Conservation (phyloP, 1,139 yeast genomes). For the Suhomyces terraborum region DNA sequence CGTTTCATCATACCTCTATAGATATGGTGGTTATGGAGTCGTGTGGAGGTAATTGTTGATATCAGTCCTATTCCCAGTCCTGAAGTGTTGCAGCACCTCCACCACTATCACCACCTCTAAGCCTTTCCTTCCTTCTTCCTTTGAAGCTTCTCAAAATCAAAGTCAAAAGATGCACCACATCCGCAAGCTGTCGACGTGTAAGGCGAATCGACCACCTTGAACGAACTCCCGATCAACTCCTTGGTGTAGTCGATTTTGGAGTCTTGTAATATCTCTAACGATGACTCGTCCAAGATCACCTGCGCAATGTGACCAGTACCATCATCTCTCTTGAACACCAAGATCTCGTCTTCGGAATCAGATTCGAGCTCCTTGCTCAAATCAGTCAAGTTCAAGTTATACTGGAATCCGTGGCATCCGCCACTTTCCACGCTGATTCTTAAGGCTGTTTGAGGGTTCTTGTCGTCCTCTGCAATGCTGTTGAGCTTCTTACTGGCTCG, state of each 20-base stretch:
- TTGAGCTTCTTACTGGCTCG: conserved; percentile 54
- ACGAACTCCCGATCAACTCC: conserved; percentile 92
- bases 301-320: conserved; percentile 43
- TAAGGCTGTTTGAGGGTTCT: conserved; percentile 62
- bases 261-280: conserved; percentile 80
- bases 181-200: conserved; percentile 93
- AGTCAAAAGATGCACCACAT: conserved; percentile 93
- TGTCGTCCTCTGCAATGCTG: conserved; percentile 56
- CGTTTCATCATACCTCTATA: not conserved
- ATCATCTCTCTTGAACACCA: conserved; percentile 66
- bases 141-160: conserved; percentile 64
- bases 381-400: conserved; percentile 65
- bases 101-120: too few relatives aligned
- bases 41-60: too few relatives aligned
- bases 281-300: conserved; percentile 76
- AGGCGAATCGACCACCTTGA: conserved; percentile 88
- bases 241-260: conserved; percentile 87
- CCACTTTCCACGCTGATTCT: conserved; percentile 91
- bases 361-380: conserved; percentile 42
- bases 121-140: conserved; percentile 20
- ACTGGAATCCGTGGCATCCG: conserved; percentile 98
- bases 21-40: too few relatives aligned
- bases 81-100: too few relatives aligned
- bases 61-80: too few relatives aligned
- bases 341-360: conserved; percentile 44